A percentile compares a stretch with the other conserved stretches of the same genome.
Conservation (phyloP, 805 yeast genomes). For the Cyberlindnera xishuangbannaensis region DNA sequence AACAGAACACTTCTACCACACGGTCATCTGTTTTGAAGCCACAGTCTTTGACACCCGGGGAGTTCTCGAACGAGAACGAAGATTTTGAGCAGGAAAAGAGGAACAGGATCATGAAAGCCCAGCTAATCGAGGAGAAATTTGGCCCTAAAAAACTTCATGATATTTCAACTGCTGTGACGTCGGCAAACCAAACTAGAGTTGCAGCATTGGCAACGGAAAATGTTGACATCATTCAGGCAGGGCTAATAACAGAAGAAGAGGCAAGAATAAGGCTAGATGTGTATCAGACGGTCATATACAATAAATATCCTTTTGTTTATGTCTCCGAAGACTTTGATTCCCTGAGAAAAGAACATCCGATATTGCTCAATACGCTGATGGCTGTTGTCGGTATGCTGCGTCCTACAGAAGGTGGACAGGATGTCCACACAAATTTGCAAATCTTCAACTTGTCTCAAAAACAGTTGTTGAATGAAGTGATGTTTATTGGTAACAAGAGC, state of each 20-base stretch:
- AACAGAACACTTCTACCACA: too few species aligned
- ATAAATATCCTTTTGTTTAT: slow-evolving; percentile 51
- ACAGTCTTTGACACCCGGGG: too few species aligned
- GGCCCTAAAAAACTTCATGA: slow-evolving; percentile 34
- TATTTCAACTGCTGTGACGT: slow-evolving; percentile 41
- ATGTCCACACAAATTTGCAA: slow-evolving; percentile 36
- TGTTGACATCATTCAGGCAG: slow-evolving; percentile 50
- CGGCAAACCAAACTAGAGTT: slow-evolving; percentile 33
- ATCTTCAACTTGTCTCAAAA: slow-evolving; percentile 50
- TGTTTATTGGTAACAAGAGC: slow-evolving; percentile 66
- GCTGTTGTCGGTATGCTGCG: slow-evolving; percentile 48
- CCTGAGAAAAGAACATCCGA: slow-evolving; percentile 49
- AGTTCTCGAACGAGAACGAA: too few species aligned
- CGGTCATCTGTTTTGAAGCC: too few species aligned
- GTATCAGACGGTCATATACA: slow-evolving; percentile 43
- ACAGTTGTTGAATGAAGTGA: slow-evolving; percentile 49
- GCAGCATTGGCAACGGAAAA: slow-evolving; percentile 11
- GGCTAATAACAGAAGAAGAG: slow-evolving; percentile 52
- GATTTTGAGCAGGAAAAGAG: too few species aligned
- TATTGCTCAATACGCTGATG: slow-evolving; percentile 59
- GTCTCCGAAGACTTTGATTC: slow-evolving; percentile 41
- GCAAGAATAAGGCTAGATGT: slow-evolving; percentile 47
- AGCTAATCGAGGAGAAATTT: slow-evolving; percentile 38
- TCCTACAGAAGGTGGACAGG: slow-evolving; percentile 12
- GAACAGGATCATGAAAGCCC: slow-evolving; percentile 20